phyloP scores from a whole-genome alignment of 2,329 filamentous ascomycete genomes.

The Chaetomium olivaceum region DNA sequence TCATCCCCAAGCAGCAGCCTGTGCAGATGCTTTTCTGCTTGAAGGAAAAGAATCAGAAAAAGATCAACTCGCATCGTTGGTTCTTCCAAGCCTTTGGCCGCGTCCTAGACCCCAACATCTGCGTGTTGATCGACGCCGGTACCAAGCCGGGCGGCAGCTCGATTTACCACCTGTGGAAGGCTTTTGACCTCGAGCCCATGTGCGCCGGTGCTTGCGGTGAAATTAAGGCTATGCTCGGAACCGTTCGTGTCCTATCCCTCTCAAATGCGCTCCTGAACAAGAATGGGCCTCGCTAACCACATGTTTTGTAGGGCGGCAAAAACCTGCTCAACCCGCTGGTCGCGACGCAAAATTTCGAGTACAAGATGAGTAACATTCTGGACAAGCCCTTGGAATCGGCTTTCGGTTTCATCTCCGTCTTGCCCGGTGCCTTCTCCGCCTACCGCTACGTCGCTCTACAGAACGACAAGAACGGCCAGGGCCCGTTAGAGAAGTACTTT shows the following conservation, averaged over 20 bases:
- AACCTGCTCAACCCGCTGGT: slow-evolving; percentile 91
- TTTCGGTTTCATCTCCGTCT: slow-evolving; percentile 95
- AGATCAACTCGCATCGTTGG: slow-evolving; percentile 99
- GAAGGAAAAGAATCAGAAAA: slow-evolving; percentile 99
- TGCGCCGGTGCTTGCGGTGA: slow-evolving; percentile 97
- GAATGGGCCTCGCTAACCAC: slow-evolving; percentile 24
- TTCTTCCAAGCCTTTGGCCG: slow-evolving; percentile 97
- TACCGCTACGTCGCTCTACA: slow-evolving; percentile 93
- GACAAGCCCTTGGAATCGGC: slow-evolving; percentile 97
- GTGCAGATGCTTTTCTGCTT: slow-evolving; percentile 97
- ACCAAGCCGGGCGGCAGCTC: slow-evolving; percentile 92
- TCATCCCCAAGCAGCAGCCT: slow-evolving; percentile 83
- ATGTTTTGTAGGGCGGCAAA: slow-evolving; percentile 61
- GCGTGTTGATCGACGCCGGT: slow-evolving; percentile 92
- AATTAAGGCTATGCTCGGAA: slow-evolving; percentile 95
- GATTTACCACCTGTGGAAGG: slow-evolving; percentile 98
- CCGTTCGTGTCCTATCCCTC: slow-evolving; percentile 31
- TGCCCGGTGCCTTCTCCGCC: slow-evolving; percentile 97
- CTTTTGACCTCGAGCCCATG: slow-evolving; percentile 96
- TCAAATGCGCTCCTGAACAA: neutral
- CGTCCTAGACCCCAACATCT: slow-evolving; percentile 92
- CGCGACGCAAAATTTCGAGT: slow-evolving; percentile 97
- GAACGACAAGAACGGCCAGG: slow-evolving; percentile 92
- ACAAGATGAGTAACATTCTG: slow-evolving; percentile 99
- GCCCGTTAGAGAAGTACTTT: slow-evolving; percentile 95